These are phyloP conservation scores for Rhizophagus clarus DNA, from an alignment of 192 early-diverging fungal genomes.

Conservation along the genomic window DNA sequence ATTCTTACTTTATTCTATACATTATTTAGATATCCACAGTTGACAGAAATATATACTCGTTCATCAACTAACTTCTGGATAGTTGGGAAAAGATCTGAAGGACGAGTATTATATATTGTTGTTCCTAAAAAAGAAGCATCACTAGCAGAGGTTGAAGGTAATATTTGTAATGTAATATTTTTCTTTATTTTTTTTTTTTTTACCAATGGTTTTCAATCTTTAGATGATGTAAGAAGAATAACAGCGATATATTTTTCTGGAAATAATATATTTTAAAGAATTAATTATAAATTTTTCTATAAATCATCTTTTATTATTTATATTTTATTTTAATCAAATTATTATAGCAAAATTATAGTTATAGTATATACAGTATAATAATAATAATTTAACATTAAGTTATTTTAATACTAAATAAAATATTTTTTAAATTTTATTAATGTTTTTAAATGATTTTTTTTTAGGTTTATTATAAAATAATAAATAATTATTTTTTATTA, in stretches of 20 bases:
- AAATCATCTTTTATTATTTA: too few species aligned
- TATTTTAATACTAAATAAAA: too few species aligned
- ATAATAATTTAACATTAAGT: too few species aligned
- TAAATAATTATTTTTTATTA: too few species aligned
- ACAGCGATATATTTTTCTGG: conserved; percentile 40
- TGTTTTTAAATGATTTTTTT: too few species aligned
- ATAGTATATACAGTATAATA: too few species aligned
- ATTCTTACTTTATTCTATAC: neutral
- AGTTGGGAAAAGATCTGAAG: conserved; percentile 52
- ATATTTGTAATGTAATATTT: neutral
- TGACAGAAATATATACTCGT: conserved; percentile 54
- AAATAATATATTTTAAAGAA: too few species aligned
- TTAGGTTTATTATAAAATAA: too few species aligned
- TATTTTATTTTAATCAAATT: too few species aligned
- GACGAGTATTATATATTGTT: conserved; percentile 56
- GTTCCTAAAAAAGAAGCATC: conserved; percentile 59
- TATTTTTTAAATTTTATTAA: too few species aligned
- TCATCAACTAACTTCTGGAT: conserved; percentile 59
- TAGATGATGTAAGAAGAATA: conserved; percentile 47
- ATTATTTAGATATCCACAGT: conserved; percentile 40
- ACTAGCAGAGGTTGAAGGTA: conserved; percentile 60
- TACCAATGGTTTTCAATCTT: neutral
- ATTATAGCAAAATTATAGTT: too few species aligned
- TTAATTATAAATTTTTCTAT: too few species aligned
- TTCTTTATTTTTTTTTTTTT: neutral